Evolutionary conservation across 495 filamentous ascomycete species (phyloP).

Genomic region (Aspergillus affinis): DNA sequence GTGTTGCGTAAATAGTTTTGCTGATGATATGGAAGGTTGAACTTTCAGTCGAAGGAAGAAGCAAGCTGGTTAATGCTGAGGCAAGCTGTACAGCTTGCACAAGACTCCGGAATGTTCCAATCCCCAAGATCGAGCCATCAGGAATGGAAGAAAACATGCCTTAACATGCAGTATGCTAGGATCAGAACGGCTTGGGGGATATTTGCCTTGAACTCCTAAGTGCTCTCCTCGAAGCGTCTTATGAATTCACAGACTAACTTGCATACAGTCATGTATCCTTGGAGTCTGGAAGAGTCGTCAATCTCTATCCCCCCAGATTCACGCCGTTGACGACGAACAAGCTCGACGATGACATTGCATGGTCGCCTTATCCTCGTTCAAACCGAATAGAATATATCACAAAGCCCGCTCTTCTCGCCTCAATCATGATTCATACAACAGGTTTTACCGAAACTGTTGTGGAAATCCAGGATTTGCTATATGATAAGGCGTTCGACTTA

Average conservation of each 20-base stretch:
- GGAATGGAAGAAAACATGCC: slow-evolving; percentile 13
- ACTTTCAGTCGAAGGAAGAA: slow-evolving; percentile 32
- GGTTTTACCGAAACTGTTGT: slow-evolving; percentile 28
- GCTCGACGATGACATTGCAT: slow-evolving; percentile 24
- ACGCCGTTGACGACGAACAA: slow-evolving; percentile 19
- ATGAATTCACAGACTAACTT: slow-evolving; percentile 12
- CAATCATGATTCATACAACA: slow-evolving; percentile 24
- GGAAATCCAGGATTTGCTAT: slow-evolving; percentile 30
- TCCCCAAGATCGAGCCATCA: slow-evolving; percentile 12
- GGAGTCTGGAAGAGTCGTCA: slow-evolving; percentile 25
- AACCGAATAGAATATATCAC: slow-evolving; percentile 30
- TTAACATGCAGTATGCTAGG: slow-evolving; percentile 25
- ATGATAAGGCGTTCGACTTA: slow-evolving; percentile 22
- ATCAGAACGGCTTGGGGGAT: slow-evolving; percentile 38
- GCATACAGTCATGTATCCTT: slow-evolving; percentile 33
- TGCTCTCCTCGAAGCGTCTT: neutral
- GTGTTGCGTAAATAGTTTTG: neutral
- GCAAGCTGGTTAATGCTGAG: slow-evolving; percentile 38
- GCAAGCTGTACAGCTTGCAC: slow-evolving; percentile 36
- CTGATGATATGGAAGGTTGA: slow-evolving; percentile 31
- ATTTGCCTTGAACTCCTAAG: slow-evolving; percentile 35
- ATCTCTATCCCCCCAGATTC: slow-evolving; percentile 22
- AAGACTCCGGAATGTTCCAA: slow-evolving; percentile 33
- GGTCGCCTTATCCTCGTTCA: slow-evolving; percentile 42
- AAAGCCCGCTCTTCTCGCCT: slow-evolving; percentile 34